Base-by-base conservation (phyloP, 805 yeast species). In the Zygosaccharomyces siamensis region DNA sequence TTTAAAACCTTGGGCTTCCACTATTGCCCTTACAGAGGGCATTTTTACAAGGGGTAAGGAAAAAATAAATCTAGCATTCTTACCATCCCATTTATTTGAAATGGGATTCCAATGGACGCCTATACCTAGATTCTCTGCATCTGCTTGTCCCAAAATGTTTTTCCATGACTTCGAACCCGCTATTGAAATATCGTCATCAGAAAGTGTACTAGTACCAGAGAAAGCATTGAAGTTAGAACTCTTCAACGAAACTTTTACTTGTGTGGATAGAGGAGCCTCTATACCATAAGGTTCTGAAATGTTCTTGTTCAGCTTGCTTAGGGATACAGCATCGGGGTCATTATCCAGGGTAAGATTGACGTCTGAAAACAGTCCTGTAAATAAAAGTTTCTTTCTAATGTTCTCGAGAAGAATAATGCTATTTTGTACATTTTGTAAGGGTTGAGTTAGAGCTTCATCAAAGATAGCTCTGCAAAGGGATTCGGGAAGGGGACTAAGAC, bases 61-160 rank as follows among this genome's bases (percentile, higher is more conserved):
- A 60, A 69, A 71, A 53, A 55, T 56, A n/a, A 74, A 69, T 68
- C 75, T 81, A 61, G 75, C 72, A 53, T 60, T 73, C 79, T 73
- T 80, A 55, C 69, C 70, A 62, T 67, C 71, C 51, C 68, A 71
- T 67, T 53, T 70, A 61, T 68, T 76, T 45, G 70, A 64, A 44
- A 73, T 79, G 49, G 73, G 73, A 42, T 76, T 74, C 70, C 59
- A 80, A 67, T 69, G 76, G 60, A 67, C 63, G 61, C 75, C 78
- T 53, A 74, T 66, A 45, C 77, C 76, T 1, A 77, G 53, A 11
- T 74, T 63, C 24, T 81, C 60, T 2, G 70, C 64, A 58, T 81
- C 85, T 0, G 84, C 85, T 33, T 79, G 78, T 8, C 86, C 86
- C 40, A 80, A 70, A 4, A 73, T 64, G 59, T 83, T 83, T 52